Base-by-base conservation (phyloP, 2,329 filamentous ascomycete genomes). In the Fusarium sacchari region DNA sequence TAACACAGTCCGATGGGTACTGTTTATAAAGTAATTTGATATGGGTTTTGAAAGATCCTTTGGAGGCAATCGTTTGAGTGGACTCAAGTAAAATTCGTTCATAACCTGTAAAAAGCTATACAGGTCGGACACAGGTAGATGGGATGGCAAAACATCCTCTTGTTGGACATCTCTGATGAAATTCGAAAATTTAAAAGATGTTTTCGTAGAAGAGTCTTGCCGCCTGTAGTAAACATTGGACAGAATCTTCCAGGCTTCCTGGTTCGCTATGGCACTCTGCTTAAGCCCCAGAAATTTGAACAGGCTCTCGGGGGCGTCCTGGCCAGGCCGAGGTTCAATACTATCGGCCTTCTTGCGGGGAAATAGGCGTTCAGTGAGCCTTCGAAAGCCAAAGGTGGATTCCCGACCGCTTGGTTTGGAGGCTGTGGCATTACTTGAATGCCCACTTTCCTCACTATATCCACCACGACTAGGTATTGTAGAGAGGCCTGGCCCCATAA, bases 211-310 rank as follows among this genome's bases (percentile, higher is more conserved):
- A 18, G 22, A 49, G 0, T 24, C 1, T 0, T 32, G 0, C 1
- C 22, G 22, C 11, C 28, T 32, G 3, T 13, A 2, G 7, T n/a
- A 49, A 32, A 49, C 1, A 3, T 5, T 49, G 1, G 1, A 13
- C 5, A 49, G 28, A 18, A 49, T n/a, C 10, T 13, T 6, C 28
- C 22, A n/a, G 3, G 22, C 28, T 7, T 9, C 12, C 22, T n/a
- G 22, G 11, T 49, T 30, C 5, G 0, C 20, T 6, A 30, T 14
- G 6, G 20, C 1, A 2, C 3, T n/a, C 14, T n/a, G 14, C 3
- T 47, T 6, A 0, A n/a, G 4, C 4, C 1, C 26, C 0, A 30
- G 26, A 30, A 12, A n/a, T n/a, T 4, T 3, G 4, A 22, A 0
- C 18, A 20, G 14, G 30, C 6, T 14, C 30, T 14, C 12, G 30